phyloP scores from a whole-genome alignment of 768 basidiomycete species.

The Paxillus involutus region DNA sequence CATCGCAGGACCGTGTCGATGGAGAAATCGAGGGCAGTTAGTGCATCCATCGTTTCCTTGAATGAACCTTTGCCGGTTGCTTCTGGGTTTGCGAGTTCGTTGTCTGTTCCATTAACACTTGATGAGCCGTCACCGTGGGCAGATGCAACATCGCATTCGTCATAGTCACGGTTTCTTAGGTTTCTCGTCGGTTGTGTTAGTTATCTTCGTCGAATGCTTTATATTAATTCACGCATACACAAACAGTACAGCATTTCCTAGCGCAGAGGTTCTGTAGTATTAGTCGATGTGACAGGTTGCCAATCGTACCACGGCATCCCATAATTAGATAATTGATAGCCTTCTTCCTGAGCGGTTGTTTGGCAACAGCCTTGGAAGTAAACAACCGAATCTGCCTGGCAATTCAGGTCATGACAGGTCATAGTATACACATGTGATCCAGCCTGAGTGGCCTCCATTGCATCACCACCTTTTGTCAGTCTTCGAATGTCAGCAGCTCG shows the following conservation, averaged over 20 bases:
- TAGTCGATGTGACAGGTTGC: not conserved
- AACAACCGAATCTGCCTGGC: not conserved
- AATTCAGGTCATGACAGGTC: not conserved
- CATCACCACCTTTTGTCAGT: too few species aligned
- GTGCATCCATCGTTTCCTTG: conserved; percentile 1
- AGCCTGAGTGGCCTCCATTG: too few species aligned
- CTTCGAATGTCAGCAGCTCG: conserved; percentile 22
- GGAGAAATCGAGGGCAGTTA: conserved; percentile 2
- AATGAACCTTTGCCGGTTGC: conserved; percentile 9
- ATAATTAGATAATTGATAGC: not conserved
- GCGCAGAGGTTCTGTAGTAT: conserved; percentile 5
- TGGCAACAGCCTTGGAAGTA: conserved; percentile 7
- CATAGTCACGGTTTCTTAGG: not conserved
- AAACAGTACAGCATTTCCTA: conserved; percentile 1
- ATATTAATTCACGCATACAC: conserved; percentile 3
- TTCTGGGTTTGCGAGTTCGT: conserved; percentile 2
- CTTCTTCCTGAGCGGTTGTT: not conserved
- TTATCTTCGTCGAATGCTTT: conserved; percentile 1
- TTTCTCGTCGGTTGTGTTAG: not conserved
- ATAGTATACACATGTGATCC: not conserved
- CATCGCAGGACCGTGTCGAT: conserved; percentile 18
- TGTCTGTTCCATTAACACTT: conserved; percentile 17
- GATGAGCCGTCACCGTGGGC: conserved; percentile 33
- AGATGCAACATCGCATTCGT: conserved; percentile 11
- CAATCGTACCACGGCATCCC: not conserved